Base-by-base conservation (phyloP, 108 stramenopile genomes). In the Conticribra guillardii region DNA sequence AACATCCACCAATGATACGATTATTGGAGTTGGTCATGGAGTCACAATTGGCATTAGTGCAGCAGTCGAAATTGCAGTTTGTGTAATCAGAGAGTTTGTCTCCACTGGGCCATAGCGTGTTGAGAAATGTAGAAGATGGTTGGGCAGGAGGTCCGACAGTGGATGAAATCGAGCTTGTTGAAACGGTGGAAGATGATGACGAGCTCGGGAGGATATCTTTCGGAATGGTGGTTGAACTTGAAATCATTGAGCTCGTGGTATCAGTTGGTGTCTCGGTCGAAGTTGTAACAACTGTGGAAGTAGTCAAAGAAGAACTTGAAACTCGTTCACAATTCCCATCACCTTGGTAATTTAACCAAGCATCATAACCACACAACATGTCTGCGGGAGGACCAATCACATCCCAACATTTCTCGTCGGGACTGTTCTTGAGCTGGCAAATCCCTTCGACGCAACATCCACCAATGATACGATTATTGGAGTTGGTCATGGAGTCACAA, bases 381-480 rank as follows among this genome's bases (percentile, higher is more conserved):
- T n/a, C n/a, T n/a, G 15, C 46, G 7, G 60, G 44, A 1, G 62
- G 62, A 15, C n/a, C 1, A 44, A 63, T 48, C 1, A 48, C 48
- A 29, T 63, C 47, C 5, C 27, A 46, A 28, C 62, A 63, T 14
- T 45, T 18, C 4, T 60, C 59, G 5, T 49, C 48, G n/a, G 8
- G 27, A 21, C 18, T 65, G 27, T 14, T 4, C 33, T 65, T 65
- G 18, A n/a, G 7, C 51, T 34, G 24, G 32, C 64, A 65, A 1
- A 7, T 32, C 2, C 64, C 64, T 37, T 54, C 52, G 15, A 65
- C 31, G 33, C 64, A 65, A 31, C 64, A 65, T 53, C 64, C 64
- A 22, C 2, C 52, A 0, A 30, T 15, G 4, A 22, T 51, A 11
- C 21, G 19, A 51, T 51, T 51, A 15, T n/a, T 4, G 4, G 50